Conservation (phyloP, 176 grass and related monocot species). For the Tillandsia fasciculata region DNA sequence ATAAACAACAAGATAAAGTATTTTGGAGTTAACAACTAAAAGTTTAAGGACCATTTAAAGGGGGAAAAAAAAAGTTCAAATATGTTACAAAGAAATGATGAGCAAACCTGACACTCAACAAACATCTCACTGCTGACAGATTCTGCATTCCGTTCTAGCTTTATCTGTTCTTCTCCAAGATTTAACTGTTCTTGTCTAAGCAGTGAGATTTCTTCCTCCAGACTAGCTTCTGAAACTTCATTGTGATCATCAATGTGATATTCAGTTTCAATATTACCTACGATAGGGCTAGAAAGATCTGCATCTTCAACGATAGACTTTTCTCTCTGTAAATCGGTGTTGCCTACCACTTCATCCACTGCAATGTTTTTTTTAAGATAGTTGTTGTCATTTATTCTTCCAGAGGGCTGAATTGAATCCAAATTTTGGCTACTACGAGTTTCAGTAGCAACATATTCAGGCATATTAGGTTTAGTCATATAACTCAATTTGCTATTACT, state of each 20-base stretch:
- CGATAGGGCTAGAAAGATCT: conserved; percentile 2
- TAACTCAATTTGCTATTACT: neutral
- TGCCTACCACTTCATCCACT: conserved; percentile 25
- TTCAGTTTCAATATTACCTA: conserved; percentile 7
- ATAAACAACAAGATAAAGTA: neutral
- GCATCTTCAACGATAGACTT: conserved; percentile 3
- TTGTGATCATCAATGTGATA: conserved; percentile 22
- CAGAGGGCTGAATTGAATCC: neutral
- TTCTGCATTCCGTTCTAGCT: conserved; percentile 81
- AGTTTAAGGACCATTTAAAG: neutral
- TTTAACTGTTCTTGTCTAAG: conserved; percentile 69
- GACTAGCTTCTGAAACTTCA: conserved; percentile 39
- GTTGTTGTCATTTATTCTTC: neutral
- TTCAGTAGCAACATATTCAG: conserved; percentile 22
- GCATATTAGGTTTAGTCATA: conserved; percentile 13
- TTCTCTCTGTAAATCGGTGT: neutral
- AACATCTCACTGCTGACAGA: conserved; percentile 96
- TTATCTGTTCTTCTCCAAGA: conserved; percentile 77
- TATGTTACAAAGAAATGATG: neutral
- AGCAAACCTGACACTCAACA: conserved; percentile 84
- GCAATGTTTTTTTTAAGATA: conserved; percentile 22
- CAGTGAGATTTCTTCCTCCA: conserved; percentile 71
- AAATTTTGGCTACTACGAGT: conserved; percentile 21
- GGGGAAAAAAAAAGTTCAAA: neutral
- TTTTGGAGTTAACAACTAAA: neutral